Evolutionary conservation across 257 asterid species (phyloP), one percentile per base, ranked within the genome.

Genomic region (Ligustrum vulgare): DNA sequence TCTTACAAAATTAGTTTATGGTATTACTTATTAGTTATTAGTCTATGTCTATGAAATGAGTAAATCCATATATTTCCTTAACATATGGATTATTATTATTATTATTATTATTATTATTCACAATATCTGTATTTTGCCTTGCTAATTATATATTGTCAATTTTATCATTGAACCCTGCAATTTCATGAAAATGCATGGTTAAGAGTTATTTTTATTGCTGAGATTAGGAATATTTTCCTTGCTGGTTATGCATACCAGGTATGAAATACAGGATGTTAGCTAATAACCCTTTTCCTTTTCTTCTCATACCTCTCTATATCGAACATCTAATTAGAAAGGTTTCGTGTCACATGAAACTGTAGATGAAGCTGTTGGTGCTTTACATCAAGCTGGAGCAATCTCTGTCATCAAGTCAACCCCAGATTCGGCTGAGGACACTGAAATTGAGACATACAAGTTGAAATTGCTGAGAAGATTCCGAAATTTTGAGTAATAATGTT

Each of bases 311-410:
- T 16, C 35, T 16, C 73, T 31, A 1, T 18, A 54, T 10, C 9
- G 6, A 36, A 20, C 15, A 3, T 7, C 67, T 22, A 56, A 58
- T 18, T 31, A 12, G n/a, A n/a, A 18, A 18, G 23, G 36, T 71
- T 13, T 39, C 22, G 51, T 31, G 31, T 79, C 35, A 5, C 22
- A 41, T 71, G 47, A 25, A 75, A 62, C 75, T 84, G 83, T 75
- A 93, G 98, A 86, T 70, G 89, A 82, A 72, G 98, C 89, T 79
- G 88, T 79, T 12, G 85, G 80, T 83, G 87, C 87, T 28, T 81
- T 93, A 72, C 87, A 71, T 78, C 83, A 81, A 79, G 91, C 91
- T 70, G 98, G 96, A 78, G 97, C 92, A 23, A 64, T 83, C 66
- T 49, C 89, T 20, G 78, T 78, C 72, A 82, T 93, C 80, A 82